A percentile compares a stretch with the other conserved stretches of the same genome.
phyloP scores from a whole-genome alignment of 192 early-diverging fungal genomes.

The Bifiguratus adelaidae region DNA sequence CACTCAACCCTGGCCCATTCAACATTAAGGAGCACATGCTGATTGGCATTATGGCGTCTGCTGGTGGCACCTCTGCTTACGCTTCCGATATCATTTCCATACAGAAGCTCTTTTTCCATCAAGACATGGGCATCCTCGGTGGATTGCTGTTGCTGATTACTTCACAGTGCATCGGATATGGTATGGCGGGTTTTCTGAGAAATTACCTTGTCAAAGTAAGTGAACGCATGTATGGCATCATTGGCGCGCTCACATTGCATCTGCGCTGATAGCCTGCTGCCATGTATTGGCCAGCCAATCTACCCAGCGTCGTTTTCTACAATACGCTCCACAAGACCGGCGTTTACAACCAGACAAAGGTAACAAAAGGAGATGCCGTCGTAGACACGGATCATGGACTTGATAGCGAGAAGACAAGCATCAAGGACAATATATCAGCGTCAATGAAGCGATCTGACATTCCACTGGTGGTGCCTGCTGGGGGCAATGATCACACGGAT shows the following conservation, averaged over 20 bases:
- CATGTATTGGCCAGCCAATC: constrained; percentile 28
- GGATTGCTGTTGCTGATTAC: constrained; percentile 58
- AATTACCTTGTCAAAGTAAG: constrained; percentile 30
- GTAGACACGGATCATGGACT: too few species aligned
- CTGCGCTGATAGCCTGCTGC: background rate
- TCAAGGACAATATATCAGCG: too few species aligned
- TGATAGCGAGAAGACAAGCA: too few species aligned
- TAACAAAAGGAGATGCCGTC: too few species aligned
- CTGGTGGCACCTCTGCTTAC: constrained; percentile 57
- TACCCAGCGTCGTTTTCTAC: constrained; percentile 32
- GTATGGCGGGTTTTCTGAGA: constrained; percentile 21
- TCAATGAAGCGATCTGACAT: too few species aligned
- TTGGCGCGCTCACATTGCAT: constrained; percentile 10
- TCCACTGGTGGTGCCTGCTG: too few species aligned
- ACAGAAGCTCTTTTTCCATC: constrained; percentile 56
- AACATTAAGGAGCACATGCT: constrained; percentile 84
- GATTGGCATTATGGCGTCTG: constrained; percentile 65
- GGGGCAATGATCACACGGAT: too few species aligned
- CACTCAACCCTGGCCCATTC: constrained; percentile 79
- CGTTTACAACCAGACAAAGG: too few species aligned
- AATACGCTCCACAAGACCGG: constrained; percentile 32
- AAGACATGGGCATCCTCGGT: constrained; percentile 49
- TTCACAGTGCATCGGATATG: constrained; percentile 39
- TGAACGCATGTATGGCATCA: constrained; percentile 24
- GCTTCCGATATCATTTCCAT: constrained; percentile 68